Base-by-base conservation (phyloP, 805 yeast species). In the Kuraishia cidri region DNA sequence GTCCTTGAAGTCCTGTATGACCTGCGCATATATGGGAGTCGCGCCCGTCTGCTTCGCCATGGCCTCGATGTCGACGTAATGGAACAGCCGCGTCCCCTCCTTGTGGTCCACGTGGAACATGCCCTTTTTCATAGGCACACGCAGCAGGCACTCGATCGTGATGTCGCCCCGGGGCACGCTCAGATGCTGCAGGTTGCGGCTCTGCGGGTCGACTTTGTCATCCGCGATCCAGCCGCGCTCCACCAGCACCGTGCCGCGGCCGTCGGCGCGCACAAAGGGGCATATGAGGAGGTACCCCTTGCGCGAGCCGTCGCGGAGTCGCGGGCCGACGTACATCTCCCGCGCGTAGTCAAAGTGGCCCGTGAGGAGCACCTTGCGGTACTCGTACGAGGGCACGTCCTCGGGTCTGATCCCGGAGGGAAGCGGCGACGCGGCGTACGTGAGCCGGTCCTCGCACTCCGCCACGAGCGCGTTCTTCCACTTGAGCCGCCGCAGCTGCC, bases 171-270 rank as follows among this genome's bases (percentile, higher is more conserved):
- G 58, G 1, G 95, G 95, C 37, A 80, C 49, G 1, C 94, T 77
- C 37, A 83, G 61, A 51, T 82, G 86, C 15, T 72, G 68, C 36
- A 88, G 64, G 9, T 57, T 57, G 37, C 73, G 82, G 44, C 43
- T 64, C 42, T 36, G 66, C 37, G 64, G 94, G 52, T 57, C 54
- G 34, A 74, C 72, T 39, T 73, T 74, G 10, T 75, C 82, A 43
- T 81, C 86, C 17, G 73, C 60, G 29, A 92, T 75, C 94, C 97
- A 92, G 11, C 98, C 98, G 42, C 98, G 71, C 52, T 85, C 94
- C 19, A 92, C 69, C 34, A 92, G 60, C 12, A 92, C 62, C 33
- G 83, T 88, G 30, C 78, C 71, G 2, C 87, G 92, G 16, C 86
- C 83, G 39, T 73, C 76, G 4, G 73, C 61, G 38, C 94, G 72